Evolutionary conservation across 2,329 filamentous ascomycete genomes (phyloP).

Genomic region (Phialophora verrucosa): DNA sequence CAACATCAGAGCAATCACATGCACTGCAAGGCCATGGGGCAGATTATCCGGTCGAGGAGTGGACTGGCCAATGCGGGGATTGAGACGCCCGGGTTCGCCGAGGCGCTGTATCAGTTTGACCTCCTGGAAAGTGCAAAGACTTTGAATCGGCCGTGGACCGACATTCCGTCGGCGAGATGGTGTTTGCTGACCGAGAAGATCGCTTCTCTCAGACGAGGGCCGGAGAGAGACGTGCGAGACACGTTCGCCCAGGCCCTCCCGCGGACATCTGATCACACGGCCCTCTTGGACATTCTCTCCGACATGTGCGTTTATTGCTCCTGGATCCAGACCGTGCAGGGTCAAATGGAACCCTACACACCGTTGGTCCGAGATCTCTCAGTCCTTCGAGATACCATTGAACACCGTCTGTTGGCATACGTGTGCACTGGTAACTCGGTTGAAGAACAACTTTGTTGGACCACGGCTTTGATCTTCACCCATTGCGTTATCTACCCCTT

Average conservation of each 20-base stretch:
- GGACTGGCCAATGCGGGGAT: not conserved
- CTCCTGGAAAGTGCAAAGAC: constrained; percentile 7
- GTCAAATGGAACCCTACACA: not conserved
- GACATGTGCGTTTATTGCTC: not conserved
- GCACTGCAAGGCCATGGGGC: constrained; percentile 5
- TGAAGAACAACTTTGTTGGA: constrained; percentile 1
- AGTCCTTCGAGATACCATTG: not conserved
- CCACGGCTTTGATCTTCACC: not conserved
- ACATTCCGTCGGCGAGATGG: not conserved
- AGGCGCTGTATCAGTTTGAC: constrained; percentile 11
- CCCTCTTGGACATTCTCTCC: constrained; percentile 4
- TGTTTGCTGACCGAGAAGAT: not conserved
- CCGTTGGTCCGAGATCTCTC: not conserved
- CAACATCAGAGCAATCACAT: constrained; percentile 1
- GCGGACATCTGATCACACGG: not conserved
- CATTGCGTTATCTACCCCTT: constrained; percentile 3
- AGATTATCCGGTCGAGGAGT: not conserved
- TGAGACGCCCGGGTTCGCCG: constrained; percentile 1
- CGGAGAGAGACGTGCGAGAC: not conserved
- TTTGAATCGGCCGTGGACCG: not conserved
- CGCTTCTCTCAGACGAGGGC: not conserved
- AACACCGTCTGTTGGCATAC: not conserved
- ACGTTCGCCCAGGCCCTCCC: not conserved
- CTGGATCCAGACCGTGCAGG: not conserved
- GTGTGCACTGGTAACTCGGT: not conserved